Evolutionary conservation across 768 basidiomycete genomes (phyloP), one percentile per base, ranked within the genome.

Genomic region (Calocybe cyanea): DNA sequence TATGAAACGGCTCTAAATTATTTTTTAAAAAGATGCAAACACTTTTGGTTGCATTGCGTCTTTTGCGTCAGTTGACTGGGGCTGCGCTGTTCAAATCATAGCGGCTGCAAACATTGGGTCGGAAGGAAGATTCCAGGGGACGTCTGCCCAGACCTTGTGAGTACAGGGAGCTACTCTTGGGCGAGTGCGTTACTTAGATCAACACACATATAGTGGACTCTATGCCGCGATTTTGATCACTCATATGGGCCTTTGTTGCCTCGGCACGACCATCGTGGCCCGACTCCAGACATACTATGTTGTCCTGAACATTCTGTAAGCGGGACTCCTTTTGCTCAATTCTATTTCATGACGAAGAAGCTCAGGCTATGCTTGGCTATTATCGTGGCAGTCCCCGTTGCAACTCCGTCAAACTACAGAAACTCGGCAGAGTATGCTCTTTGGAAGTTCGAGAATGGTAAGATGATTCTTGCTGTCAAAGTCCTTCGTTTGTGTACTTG

Each of bases 251-350:
- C 54, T 85, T 31, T 89, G 86, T 54, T 82, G 81, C 52, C 70
- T 89, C 15, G 85, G 77, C n/a, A 89, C 87, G 0, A 56, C 69
- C 1, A 42, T 82, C 20, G 68, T 92, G 7, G 87, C 88, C 0
- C 70, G 85, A 18, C 53, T 90, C 9, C 88, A 91, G 60, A 80
- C 73, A 13, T 58, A 85, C 3, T 90, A 86, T 54, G 76, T 88
- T 14, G 53, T 76, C 18, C 68, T 90, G 41, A 91, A 90, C 56
- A 63, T 88, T 24, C 44, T 80, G 83, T 85, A 60, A 45, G 83
- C n/a, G 7, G 7, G 8, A 8, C 31, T 32, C 8, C 31, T n/a
- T 32, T 8, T n/a, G 31, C n/a, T n/a, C n/a, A n/a, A n/a, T n/a
- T 13, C 17, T 48, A 28, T 28, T 28, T n/a, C n/a, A n/a, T n/a